These are phyloP conservation scores for Peniophora sp. DNA, from an alignment of 1,284 basidiomycete genomes.

Conservation along the genomic window DNA sequence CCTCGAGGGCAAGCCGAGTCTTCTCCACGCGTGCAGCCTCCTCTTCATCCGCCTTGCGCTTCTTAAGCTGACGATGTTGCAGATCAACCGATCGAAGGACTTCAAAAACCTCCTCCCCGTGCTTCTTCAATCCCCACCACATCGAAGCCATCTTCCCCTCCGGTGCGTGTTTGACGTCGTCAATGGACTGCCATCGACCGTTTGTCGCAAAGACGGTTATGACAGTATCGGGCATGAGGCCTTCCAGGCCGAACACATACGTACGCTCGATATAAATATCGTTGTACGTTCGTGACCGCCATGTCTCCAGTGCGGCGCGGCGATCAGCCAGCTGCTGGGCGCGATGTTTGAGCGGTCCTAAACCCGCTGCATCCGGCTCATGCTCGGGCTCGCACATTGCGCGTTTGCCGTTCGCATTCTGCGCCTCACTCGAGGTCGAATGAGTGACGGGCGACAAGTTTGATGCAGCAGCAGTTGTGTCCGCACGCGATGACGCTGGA, in stretches of 20 bases:
- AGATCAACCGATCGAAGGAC: not conserved
- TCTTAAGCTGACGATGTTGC: not conserved
- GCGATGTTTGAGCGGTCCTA: not conserved
- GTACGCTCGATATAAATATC: not conserved
- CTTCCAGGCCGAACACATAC: too few relatives aligned
- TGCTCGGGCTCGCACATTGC: slow-evolving; percentile 10
- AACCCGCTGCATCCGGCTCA: slow-evolving; percentile 8
- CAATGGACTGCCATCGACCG: not conserved
- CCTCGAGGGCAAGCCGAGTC: not conserved
- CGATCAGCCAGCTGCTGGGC: not conserved
- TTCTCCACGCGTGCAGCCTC: not conserved
- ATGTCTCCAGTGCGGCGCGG: not conserved
- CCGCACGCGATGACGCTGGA: too few relatives aligned
- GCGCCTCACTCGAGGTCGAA: slow-evolving; percentile 1
- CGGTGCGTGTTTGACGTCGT: not conserved
- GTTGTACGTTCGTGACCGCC: not conserved
- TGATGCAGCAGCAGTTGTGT: too few relatives aligned
- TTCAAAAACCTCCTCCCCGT: slow-evolving; percentile 3
- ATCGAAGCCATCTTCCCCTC: not conserved
- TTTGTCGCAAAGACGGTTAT: slow-evolving; percentile 1
- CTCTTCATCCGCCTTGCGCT: not conserved
- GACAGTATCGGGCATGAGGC: not conserved
- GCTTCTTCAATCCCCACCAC: not conserved
- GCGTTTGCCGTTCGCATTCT: not conserved
- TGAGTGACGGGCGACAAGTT: not conserved